Percentiles rank a stretch among this genome's conserved stretches.
Conservation (phyloP, 2,329 filamentous ascomycete genomes). For the Penicillium aurantiogriseum region DNA sequence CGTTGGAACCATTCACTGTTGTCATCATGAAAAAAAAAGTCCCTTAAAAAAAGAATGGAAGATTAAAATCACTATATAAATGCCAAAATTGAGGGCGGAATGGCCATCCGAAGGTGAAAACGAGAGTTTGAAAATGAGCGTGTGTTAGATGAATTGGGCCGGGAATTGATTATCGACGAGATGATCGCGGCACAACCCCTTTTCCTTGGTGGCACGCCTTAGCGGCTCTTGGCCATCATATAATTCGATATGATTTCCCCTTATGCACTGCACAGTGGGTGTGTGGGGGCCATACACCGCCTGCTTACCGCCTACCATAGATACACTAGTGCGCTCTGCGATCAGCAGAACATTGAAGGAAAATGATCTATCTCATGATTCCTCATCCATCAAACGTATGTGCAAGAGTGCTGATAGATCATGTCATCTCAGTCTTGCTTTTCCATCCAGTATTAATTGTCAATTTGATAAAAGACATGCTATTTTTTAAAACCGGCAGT, state of each 20-base stretch:
- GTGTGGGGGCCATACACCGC: neutral
- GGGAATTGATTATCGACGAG: slow-evolving; percentile 4
- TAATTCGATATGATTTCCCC: slow-evolving; percentile 1
- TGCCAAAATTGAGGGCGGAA: neutral
- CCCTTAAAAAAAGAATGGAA: neutral
- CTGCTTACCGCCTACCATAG: neutral
- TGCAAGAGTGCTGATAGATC: too few relatives aligned
- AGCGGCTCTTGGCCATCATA: neutral
- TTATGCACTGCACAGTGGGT: neutral
- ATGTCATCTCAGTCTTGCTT: too few relatives aligned
- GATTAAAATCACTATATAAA: neutral
- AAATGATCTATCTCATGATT: neutral
- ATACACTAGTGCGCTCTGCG: neutral
- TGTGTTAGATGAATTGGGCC: slow-evolving; percentile 1
- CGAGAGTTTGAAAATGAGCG: slow-evolving; percentile 3
- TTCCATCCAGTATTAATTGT: neutral
- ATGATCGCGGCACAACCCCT: slow-evolving; percentile 1
- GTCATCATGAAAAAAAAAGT: slow-evolving; percentile 1
- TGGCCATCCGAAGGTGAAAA: slow-evolving; percentile 3
- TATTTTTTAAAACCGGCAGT: neutral
- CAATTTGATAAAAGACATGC: neutral
- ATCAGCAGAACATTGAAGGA: neutral
- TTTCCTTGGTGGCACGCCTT: neutral
- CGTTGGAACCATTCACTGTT: slow-evolving; percentile 5
- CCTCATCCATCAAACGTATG: rapidly evolving